Evolutionary conservation across 2,329 filamentous ascomycete genomes (phyloP).

Genomic region (Thelonectria blattea): DNA sequence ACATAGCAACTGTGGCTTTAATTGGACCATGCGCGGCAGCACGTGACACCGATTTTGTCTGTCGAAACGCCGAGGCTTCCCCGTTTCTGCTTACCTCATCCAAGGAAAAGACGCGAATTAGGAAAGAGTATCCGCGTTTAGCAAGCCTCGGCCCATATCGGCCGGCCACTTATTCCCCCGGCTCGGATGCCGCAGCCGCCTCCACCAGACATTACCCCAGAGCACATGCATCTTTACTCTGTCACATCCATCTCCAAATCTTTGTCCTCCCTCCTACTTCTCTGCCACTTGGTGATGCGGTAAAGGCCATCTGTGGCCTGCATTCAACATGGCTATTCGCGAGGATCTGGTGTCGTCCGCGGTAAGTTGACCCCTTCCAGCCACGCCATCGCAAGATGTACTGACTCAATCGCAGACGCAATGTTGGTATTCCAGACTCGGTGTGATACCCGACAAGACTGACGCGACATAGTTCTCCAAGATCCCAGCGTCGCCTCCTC

Average conservation of each 20-base stretch:
- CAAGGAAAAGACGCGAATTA: neutral
- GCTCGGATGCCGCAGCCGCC: slow-evolving; percentile 36
- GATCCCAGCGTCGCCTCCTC: slow-evolving; percentile 90
- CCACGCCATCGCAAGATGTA: neutral
- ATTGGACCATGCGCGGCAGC: slow-evolving; percentile 22
- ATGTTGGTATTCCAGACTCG: slow-evolving; percentile 45
- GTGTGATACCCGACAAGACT: slow-evolving; percentile 18
- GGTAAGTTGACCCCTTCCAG: slow-evolving; percentile 50
- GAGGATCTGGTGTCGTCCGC: slow-evolving; percentile 91
- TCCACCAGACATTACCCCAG: slow-evolving; percentile 33
- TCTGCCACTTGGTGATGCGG: slow-evolving; percentile 31
- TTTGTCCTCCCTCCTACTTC: slow-evolving; percentile 16
- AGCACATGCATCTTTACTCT: slow-evolving; percentile 41
- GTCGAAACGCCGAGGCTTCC: slow-evolving; percentile 9
- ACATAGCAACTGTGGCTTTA: neutral
- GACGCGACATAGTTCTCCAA: slow-evolving; percentile 73
- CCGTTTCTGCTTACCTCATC: slow-evolving; percentile 10
- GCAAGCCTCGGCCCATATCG: slow-evolving; percentile 43
- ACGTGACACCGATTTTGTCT: slow-evolving; percentile 30
- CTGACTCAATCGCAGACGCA: slow-evolving; percentile 43
- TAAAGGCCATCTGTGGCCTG: slow-evolving; percentile 30
- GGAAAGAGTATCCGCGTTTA: slow-evolving; percentile 21
- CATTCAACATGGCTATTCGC: slow-evolving; percentile 75
- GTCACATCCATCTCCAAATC: slow-evolving; percentile 24
- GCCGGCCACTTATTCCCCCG: slow-evolving; percentile 35